A percentile compares a stretch with the other conserved stretches of the same genome.
Conservation (phyloP, 441 rosid genomes). For the Bocquillonia castaneifolia region DNA sequence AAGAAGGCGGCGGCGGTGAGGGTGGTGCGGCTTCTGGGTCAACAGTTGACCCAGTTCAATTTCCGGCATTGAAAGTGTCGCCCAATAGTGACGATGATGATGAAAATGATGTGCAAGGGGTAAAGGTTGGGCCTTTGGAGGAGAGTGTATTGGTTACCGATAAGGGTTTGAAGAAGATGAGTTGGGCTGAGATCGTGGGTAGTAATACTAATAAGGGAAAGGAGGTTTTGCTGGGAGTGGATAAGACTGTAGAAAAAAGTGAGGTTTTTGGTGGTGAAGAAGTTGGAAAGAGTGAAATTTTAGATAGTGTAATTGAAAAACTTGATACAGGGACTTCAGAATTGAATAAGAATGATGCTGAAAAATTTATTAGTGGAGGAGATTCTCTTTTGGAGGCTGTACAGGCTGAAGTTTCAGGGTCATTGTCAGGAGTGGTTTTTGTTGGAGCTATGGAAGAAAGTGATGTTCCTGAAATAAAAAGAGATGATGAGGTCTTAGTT, state of each 20-base stretch:
- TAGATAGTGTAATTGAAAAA: slow-evolving; percentile 21
- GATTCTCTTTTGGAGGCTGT: slow-evolving; percentile 37
- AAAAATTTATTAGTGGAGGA: slow-evolving; percentile 30
- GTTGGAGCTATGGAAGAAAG: slow-evolving; percentile 38
- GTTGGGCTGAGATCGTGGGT: slow-evolving; percentile 24
- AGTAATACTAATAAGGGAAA: slow-evolving; percentile 33
- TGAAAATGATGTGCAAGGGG: slow-evolving; percentile 11
- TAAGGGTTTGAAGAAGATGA: slow-evolving; percentile 23
- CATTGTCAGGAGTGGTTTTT: slow-evolving; percentile 33
- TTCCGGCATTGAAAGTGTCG: slow-evolving; percentile 23
- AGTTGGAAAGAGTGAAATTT: slow-evolving; percentile 10
- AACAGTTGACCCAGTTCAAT: slow-evolving; percentile 25
- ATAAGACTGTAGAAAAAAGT: slow-evolving; percentile 13
- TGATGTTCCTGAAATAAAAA: slow-evolving; percentile 34
- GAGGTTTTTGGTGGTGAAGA: slow-evolving; percentile 17
- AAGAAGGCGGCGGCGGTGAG: slow-evolving; percentile 1
- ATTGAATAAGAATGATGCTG: slow-evolving; percentile 20
- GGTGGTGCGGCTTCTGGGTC: slow-evolving; percentile 18
- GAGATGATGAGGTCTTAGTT: slow-evolving; percentile 27
- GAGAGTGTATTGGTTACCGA: slow-evolving; percentile 21
- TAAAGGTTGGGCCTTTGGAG: slow-evolving; percentile 26
- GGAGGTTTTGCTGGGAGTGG: slow-evolving; percentile 25
- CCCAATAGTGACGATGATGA: slow-evolving; percentile 26
- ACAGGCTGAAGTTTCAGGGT: slow-evolving; percentile 27
- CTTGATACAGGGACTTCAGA: slow-evolving; percentile 21